Evolutionary conservation across 306 rosid genomes (phyloP), one percentile per base, ranked within the genome.

Genomic region (Datisca glomerata): DNA sequence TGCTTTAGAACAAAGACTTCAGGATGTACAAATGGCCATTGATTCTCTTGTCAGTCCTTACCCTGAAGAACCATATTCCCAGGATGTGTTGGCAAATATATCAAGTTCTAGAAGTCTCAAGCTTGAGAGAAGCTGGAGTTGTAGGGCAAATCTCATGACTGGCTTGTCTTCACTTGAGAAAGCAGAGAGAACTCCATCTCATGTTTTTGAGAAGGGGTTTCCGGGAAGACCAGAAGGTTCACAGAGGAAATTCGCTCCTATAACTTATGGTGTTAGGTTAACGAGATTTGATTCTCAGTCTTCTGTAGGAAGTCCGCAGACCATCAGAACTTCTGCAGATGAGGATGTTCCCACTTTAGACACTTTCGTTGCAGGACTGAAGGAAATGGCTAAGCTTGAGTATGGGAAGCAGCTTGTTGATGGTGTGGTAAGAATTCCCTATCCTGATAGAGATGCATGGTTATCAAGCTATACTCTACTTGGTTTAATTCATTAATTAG

Each of bases 51-150:
- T 31, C 38, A 49, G 53, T 72, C 61, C 68, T 61, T 52, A 62
- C 50, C 73, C 55, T 31, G 62, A 50, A 22, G 60, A 60, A 47
- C 39, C 53, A 53, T 66, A 61, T 71, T 56, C 64, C 8, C 64
- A 12, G 54, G 67, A 45, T 42, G 28, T 32, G 43, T 52, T 66
- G 41, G 50, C 38, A 23, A 61, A 61, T 51, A 48, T 69, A 64
- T 60, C 78, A 15, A 67, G 57, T 53, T 45, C 53, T 62, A 69
- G 65, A 40, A 57, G 69, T 63, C 21, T 51, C 24, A 64, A 59
- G 63, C 74, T 89, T 46, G 60, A 74, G 20, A 72, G 81, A 80
- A 89, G 98, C 71, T 61, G 79, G 98, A 89, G 95, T 62, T 84
- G 78, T 53, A 66, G 76, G 41, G 84, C 53, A 31, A 55, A 71